Conservation (phyloP, 768 basidiomycete genomes). For the Leccinum disarticulatum region DNA sequence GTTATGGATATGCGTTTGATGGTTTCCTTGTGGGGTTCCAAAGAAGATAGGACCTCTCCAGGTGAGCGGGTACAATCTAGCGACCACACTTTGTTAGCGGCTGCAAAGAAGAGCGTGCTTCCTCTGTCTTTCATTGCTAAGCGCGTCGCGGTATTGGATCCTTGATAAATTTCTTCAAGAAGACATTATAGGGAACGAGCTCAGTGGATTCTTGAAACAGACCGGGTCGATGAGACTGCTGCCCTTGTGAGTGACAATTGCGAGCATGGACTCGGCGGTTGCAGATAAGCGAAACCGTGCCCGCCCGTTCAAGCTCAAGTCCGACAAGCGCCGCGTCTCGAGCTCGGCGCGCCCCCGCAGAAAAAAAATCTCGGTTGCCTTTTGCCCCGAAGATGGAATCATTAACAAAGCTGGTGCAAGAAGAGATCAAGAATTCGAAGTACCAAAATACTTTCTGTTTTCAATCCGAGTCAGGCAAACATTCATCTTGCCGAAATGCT, state of each 20-base stretch:
- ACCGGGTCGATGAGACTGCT: conserved; percentile 49
- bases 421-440: no score
- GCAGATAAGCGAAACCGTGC: no score
- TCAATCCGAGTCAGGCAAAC: no score
- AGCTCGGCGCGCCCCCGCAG: no score
- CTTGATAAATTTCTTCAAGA: conserved; percentile 43
- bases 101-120: conserved; percentile 47
- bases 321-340: no score
- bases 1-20: conserved; percentile 59
- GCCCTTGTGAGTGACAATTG: conserved; percentile 48
- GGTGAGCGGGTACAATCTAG: conserved; percentile 45
- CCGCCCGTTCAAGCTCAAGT: no score
- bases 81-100: conserved; percentile 45
- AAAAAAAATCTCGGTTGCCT: no score
- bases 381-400: no score
- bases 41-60: conserved; percentile 44
- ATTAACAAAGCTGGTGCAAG: no score
- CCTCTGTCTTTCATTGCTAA: conserved; percentile 37
- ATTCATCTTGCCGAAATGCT: no score
- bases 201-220: conserved; percentile 45
- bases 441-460: no score
- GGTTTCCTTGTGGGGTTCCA: conserved; percentile 50
- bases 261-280: conserved; percentile 45
- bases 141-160: conserved; percentile 27
- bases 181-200: conserved; percentile 43